Conservation (phyloP, 75 land plant species). For the Selaginella tamariscina region DNA sequence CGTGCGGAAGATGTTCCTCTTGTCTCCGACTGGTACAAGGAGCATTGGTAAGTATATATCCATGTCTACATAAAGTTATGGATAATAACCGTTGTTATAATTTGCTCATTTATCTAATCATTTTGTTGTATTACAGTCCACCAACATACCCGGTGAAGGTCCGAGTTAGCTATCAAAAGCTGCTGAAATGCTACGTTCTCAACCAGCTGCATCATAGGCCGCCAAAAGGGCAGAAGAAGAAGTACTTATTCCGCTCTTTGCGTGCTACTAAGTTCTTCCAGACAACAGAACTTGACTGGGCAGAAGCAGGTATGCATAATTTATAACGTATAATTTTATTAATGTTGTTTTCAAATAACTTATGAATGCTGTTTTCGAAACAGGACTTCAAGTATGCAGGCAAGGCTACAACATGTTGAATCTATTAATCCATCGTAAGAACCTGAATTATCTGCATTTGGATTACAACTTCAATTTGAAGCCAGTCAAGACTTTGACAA, state of each 20-base stretch:
- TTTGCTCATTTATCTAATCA: background rate
- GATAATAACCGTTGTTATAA: background rate
- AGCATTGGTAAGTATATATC: conserved; percentile 66
- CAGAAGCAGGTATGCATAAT: conserved; percentile 95
- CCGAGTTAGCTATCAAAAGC: conserved; percentile 91
- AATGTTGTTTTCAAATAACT: no score
- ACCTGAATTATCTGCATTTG: conserved; percentile 91
- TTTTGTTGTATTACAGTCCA: conserved; percentile 51
- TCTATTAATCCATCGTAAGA: conserved; percentile 89
- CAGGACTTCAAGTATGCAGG: conserved; percentile 50
- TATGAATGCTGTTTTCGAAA: no score
- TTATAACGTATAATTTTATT: no score
- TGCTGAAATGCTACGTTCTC: conserved; percentile 87
- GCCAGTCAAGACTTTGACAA: conserved; percentile 95
- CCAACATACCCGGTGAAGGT: conserved; percentile 98
- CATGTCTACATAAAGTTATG: background rate
- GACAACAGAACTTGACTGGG: conserved; percentile 97
- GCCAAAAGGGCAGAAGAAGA: conserved; percentile 98
- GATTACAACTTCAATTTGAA: conserved; percentile 97
- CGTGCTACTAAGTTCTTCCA: conserved; percentile 96
- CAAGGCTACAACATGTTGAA: conserved; percentile 99
- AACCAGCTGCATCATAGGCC: conserved; percentile 97
- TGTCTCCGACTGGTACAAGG: conserved; percentile 99
- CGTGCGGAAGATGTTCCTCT: conserved; percentile 96
- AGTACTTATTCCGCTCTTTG: conserved; percentile 84